These are phyloP conservation scores for Colletotrichum salicis DNA, from an alignment of 2,329 filamentous ascomycete species.

Conservation along the genomic window DNA sequence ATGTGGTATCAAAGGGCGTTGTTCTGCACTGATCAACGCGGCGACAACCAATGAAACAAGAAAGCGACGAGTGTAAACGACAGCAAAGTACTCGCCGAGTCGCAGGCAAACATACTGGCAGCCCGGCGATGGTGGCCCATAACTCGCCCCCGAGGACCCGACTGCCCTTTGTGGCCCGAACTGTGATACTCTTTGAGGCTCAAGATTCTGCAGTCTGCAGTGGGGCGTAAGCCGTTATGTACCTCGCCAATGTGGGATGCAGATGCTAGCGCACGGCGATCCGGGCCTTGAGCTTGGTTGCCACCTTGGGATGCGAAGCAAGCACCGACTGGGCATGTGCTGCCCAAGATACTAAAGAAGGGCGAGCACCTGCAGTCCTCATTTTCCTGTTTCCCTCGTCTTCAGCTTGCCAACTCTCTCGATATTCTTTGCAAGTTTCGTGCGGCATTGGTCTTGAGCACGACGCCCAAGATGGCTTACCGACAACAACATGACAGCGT, in stretches of 20 bases:
- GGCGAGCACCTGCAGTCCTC: constrained; percentile 20
- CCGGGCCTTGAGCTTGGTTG: constrained; percentile 10
- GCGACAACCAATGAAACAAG: constrained; percentile 27
- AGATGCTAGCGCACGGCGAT: constrained; percentile 33
- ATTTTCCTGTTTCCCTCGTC: not conserved
- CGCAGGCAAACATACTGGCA: constrained; percentile 6
- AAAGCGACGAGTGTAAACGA: constrained; percentile 12
- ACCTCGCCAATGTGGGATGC: constrained; percentile 21
- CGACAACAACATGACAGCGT: constrained; percentile 18
- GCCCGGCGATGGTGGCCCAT: not conserved
- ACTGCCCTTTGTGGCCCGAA: constrained; percentile 8
- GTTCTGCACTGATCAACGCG: constrained; percentile 18
- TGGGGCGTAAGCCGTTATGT: constrained; percentile 22
- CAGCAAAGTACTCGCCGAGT: constrained; percentile 19
- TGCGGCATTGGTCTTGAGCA: constrained; percentile 19
- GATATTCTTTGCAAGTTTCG: constrained; percentile 4
- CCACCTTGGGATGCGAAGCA: constrained; percentile 4
- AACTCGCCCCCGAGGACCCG: not conserved
- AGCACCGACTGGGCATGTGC: constrained; percentile 18
- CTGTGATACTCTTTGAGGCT: constrained; percentile 22
- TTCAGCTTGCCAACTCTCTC: constrained; percentile 9
- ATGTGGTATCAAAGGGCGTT: constrained; percentile 15
- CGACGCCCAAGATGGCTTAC: constrained; percentile 32
- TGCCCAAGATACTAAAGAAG: constrained; percentile 32
- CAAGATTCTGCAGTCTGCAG: constrained; percentile 16